These are phyloP conservation scores for Suillus subalutaceus DNA, from an alignment of 768 basidiomycete genomes.

Conservation along the genomic window DNA sequence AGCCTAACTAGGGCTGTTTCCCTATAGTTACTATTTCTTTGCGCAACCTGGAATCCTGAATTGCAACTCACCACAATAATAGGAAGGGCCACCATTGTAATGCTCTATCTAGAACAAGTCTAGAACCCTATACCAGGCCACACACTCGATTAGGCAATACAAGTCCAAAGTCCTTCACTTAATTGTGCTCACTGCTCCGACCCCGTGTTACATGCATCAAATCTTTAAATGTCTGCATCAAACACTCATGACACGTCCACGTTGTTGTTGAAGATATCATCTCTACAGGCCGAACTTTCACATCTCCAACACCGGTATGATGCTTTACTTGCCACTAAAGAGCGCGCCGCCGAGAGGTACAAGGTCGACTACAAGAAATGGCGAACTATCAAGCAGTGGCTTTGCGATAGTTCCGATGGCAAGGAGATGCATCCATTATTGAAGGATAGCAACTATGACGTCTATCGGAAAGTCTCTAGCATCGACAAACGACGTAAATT, in stretches of 20 bases:
- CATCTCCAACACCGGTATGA: constrained; percentile 47
- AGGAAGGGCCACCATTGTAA: too few relatives aligned
- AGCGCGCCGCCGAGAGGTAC: constrained; percentile 49
- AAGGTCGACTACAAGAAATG: constrained; percentile 57
- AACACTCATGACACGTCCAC: neutral
- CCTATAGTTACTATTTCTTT: too few relatives aligned
- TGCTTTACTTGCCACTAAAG: constrained; percentile 44
- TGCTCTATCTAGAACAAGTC: too few relatives aligned
- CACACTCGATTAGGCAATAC: too few relatives aligned
- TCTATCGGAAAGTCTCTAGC: constrained; percentile 21
- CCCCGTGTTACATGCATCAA: neutral
- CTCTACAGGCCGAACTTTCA: constrained; percentile 35
- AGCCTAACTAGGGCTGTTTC: too few relatives aligned
- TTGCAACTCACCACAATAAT: too few relatives aligned
- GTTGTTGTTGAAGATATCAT: constrained; percentile 11
- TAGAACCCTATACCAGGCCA: too few relatives aligned
- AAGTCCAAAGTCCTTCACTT: too few relatives aligned
- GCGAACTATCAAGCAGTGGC: constrained; percentile 47
- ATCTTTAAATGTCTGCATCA: constrained; percentile 3
- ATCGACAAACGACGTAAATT: constrained; percentile 33
- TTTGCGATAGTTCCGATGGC: constrained; percentile 39
- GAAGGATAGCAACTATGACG: constrained; percentile 32
- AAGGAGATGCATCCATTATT: constrained; percentile 29
- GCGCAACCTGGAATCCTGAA: too few relatives aligned
- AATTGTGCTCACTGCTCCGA: too few relatives aligned